Percentiles rank a stretch among this genome's conserved stretches.
Conservation (phyloP, 768 basidiomycete species). For the Lactarius psammicola region DNA sequence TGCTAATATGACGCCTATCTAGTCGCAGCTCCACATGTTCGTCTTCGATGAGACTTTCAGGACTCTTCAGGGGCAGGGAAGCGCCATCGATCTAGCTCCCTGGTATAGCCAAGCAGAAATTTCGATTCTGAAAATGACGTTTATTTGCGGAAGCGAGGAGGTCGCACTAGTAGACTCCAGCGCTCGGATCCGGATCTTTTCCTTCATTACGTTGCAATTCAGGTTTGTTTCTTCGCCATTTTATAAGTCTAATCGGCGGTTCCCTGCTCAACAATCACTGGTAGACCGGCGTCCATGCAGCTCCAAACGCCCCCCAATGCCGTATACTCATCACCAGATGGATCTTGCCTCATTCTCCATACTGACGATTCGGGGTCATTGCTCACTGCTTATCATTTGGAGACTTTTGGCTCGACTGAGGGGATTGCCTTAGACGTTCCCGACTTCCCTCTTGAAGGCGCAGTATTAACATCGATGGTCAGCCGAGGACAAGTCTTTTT, state of each 20-base stretch:
- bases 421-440: constrained; percentile 43
- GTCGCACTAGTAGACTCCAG: constrained; percentile 48
- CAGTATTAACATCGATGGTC: constrained; percentile 46
- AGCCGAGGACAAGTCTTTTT: constrained; percentile 45
- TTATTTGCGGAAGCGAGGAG: constrained; percentile 52
- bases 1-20: not conserved
- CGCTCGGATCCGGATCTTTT: constrained; percentile 48
- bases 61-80: constrained; percentile 44
- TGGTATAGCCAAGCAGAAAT: constrained; percentile 43
- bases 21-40: constrained; percentile 45
- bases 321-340: constrained; percentile 51
- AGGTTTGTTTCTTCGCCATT: constrained; percentile 39
- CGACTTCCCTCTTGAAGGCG: constrained; percentile 28
- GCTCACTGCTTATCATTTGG: constrained; percentile 52
- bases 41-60: constrained; percentile 46
- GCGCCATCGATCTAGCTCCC: constrained; percentile 38
- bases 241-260: not conserved
- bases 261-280: not conserved
- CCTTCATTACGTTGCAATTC: constrained; percentile 51
- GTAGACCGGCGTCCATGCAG: constrained; percentile 46
- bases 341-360: constrained; percentile 47
- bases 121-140: constrained; percentile 40
- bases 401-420: constrained; percentile 50
- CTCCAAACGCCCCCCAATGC: constrained; percentile 37
- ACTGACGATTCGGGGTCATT: not conserved